A percentile compares a stretch with the other conserved stretches of the same genome.
phyloP scores from a whole-genome alignment of 1,139 yeast species.

The Protomyces arabidopsidicola region DNA sequence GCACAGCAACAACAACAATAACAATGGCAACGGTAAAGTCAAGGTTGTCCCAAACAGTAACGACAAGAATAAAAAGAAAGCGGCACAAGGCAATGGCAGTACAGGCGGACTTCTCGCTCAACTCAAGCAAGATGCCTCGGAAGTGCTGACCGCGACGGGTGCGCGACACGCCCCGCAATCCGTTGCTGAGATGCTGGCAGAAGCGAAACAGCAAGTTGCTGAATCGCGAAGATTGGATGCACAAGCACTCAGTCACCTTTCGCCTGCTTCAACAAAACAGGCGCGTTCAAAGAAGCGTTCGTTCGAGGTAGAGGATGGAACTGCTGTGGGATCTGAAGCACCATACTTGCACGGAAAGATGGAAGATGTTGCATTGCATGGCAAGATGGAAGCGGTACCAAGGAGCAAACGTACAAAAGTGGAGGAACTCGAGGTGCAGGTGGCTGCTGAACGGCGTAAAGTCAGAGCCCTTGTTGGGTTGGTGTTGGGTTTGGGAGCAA shows the following conservation, averaged over 20 bases:
- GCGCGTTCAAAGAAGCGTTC: background rate
- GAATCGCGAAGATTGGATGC: slow-evolving; percentile 16
- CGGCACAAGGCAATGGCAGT: background rate
- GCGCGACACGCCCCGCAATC: slow-evolving; percentile 6
- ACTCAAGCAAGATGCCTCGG: background rate
- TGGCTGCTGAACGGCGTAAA: slow-evolving; percentile 28
- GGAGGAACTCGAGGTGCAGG: slow-evolving; percentile 27
- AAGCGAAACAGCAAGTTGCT: slow-evolving; percentile 22
- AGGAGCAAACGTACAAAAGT: slow-evolving; percentile 19
- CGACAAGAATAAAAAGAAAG: background rate
- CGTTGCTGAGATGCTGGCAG: slow-evolving; percentile 14
- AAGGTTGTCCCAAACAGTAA: no score
- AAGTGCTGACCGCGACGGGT: background rate
- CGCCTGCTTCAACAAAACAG: background rate
- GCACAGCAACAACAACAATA: background rate
- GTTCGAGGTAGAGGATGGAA: slow-evolving; percentile 9
- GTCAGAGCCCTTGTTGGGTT: slow-evolving; percentile 30
- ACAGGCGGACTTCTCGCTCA: background rate
- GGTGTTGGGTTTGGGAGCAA: slow-evolving; percentile 30
- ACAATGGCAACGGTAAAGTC: background rate
- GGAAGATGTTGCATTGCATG: slow-evolving; percentile 8
- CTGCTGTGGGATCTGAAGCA: background rate
- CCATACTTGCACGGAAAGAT: background rate
- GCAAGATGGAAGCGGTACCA: slow-evolving; percentile 4
- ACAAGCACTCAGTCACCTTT: background rate